Evolutionary conservation across 345 rosid genomes (phyloP).

Genomic region (Melaleuca quinquenervia): DNA sequence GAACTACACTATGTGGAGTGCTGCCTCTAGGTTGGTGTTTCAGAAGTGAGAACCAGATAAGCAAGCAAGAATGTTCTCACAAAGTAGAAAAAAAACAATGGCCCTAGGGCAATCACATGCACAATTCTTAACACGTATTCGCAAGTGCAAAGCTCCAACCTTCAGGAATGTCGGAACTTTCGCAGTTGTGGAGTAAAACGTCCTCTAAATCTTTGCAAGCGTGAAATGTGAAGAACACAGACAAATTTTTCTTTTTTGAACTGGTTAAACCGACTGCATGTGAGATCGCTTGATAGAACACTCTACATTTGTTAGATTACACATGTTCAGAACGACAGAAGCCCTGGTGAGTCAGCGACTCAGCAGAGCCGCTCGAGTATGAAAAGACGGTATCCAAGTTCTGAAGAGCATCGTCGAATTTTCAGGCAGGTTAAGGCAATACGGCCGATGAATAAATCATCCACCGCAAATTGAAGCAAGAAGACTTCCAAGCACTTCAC

Average conservation of each 20-base stretch:
- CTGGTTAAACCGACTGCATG: too few relatives aligned
- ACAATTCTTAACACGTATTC: background rate
- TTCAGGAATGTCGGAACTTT: background rate
- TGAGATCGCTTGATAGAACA: too few relatives aligned
- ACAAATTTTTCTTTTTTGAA: too few relatives aligned
- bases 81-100: background rate
- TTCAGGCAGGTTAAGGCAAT: background rate
- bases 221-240: too few relatives aligned
- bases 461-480: background rate
- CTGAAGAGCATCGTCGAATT: background rate
- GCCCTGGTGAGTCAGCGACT: background rate
- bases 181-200: too few relatives aligned
- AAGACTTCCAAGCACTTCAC: background rate
- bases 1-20: constrained; percentile 28
- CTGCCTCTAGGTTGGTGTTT: background rate
- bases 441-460: background rate
- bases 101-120: background rate
- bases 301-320: background rate
- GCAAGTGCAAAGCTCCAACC: background rate
- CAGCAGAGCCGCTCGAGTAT: background rate
- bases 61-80: background rate
- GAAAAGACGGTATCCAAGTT: background rate
- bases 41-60: background rate
- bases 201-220: too few relatives aligned
- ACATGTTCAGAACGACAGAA: background rate